phyloP scores from a whole-genome alignment of 2,329 filamentous ascomycete species.

The Corniculantispora saksenae region DNA sequence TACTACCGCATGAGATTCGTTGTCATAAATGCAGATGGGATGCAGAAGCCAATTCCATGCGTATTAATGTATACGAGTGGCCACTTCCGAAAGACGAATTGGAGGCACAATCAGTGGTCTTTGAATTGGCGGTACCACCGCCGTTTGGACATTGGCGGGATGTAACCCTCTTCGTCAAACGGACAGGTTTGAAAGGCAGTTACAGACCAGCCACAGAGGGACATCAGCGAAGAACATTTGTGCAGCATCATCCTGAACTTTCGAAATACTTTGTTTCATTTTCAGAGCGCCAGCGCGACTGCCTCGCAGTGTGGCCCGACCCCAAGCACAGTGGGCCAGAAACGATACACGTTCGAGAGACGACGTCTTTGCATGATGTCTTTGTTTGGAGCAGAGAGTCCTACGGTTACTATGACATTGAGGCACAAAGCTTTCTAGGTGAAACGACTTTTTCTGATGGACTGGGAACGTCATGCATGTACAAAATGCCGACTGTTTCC shows the following conservation, averaged over 20 bases:
- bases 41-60: conserved; percentile 35
- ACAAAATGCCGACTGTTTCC: conserved; percentile 38
- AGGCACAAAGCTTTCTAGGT: not conserved
- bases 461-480: conserved; percentile 37
- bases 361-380: not conserved
- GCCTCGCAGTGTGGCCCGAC: not conserved
- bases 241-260: not conserved
- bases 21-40: conserved; percentile 39
- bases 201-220: not conserved
- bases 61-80: conserved; percentile 57
- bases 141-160: conserved; percentile 50
- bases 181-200: conserved; percentile 27
- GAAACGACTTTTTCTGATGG: not conserved
- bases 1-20: not conserved
- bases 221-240: conserved; percentile 13
- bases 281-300: not conserved
- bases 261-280: not conserved
- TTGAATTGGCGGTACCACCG: conserved; percentile 50
- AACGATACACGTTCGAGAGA: not conserved
- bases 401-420: not conserved
- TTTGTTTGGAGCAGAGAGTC: not conserved
- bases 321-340: not conserved
- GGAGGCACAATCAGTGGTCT: conserved; percentile 47
- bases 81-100: conserved; percentile 43
- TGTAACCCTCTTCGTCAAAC: conserved; percentile 43